Evolutionary conservation across 495 filamentous ascomycete species (phyloP), one percentile per base, ranked within the genome.

Genomic region (Aspergillus cavernicola): DNA sequence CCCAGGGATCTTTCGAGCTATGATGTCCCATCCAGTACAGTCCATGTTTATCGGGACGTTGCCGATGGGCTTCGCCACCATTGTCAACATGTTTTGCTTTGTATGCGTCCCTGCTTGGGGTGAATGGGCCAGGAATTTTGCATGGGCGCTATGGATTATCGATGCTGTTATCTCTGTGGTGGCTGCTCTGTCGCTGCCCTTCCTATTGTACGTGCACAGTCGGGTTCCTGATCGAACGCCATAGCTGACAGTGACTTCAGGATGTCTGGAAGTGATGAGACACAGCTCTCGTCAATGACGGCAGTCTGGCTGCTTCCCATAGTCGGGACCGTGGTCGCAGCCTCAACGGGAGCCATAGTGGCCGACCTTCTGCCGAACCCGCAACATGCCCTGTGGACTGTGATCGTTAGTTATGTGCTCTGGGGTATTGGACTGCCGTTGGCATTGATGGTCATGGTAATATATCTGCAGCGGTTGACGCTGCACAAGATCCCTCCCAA

Each of bases 1-100:
- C 53, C 81, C 81, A 0, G 69, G 76, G 48, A 75, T 83, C 19
- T 86, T 79, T 70, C 40, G 11, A 0, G 72, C 64, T 12, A 82
- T 86, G 80, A 67, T 86, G 33, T 68, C 61, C 1, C 78, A 86
- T 60, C 80, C 83, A 0, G 66, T 68, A 0, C 81, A 87, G 53
- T 79, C 76, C 2, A 71, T 87, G 35, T 86, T 85, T 57, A 64
- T 86, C 2, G 84, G 80, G 0, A 80, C 79, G 0, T 70, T 85
- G 28, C 84, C 84, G 0, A 85, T 86, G 80, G 81, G 81, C 6
- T 71, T 86, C 13, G 78, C 81, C 0, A 87, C 80, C 3, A 80
- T 84, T 18, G 68, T 83, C 43, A 82, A 81, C 43, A 83, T 84
- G 80, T 65, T 78, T 19, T 69, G 70, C 18, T 68, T 74, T 16